Evolutionary conservation across 2,329 filamentous ascomycete species (phyloP).

Genomic region (Aspergillus calidoustus): DNA sequence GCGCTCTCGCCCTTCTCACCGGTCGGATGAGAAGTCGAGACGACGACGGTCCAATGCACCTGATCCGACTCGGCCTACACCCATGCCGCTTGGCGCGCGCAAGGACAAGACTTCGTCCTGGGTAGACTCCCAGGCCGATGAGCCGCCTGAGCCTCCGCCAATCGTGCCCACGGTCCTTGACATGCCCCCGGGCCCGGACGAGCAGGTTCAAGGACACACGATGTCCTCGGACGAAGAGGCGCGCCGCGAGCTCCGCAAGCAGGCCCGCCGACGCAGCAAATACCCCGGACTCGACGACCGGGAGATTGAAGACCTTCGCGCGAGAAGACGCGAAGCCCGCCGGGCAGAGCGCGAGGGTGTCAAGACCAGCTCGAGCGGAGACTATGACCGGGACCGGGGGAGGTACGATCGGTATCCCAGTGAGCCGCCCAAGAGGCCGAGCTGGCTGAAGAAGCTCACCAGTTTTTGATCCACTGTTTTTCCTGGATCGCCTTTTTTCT

Average conservation of each 20-base stretch:
- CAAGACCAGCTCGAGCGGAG: slow-evolving; percentile 48
- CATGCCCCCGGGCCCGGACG: slow-evolving; percentile 36
- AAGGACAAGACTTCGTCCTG: slow-evolving; percentile 56
- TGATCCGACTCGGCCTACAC: slow-evolving; percentile 29
- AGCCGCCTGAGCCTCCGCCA: slow-evolving; percentile 54
- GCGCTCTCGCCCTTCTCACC: slow-evolving; percentile 36
- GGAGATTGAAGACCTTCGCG: slow-evolving; percentile 44
- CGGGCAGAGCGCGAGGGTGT: slow-evolving; percentile 37
- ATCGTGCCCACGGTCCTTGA: slow-evolving; percentile 53
- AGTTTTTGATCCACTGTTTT: slow-evolving; percentile 30
- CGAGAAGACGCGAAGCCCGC: slow-evolving; percentile 36
- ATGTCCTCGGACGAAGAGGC: slow-evolving; percentile 51
- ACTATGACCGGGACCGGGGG: slow-evolving; percentile 43
- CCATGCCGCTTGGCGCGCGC: slow-evolving; percentile 41
- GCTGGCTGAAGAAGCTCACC: slow-evolving; percentile 51
- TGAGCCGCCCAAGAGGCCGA: slow-evolving; percentile 37
- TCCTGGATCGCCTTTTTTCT: slow-evolving; percentile 1
- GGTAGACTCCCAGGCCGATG: slow-evolving; percentile 53
- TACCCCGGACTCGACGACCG: slow-evolving; percentile 46
- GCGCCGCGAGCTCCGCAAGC: slow-evolving; percentile 42
- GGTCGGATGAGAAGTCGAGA: slow-evolving; percentile 35
- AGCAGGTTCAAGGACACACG: slow-evolving; percentile 37
- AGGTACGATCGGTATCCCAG: slow-evolving; percentile 35
- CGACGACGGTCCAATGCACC: slow-evolving; percentile 43
- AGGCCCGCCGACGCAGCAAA: slow-evolving; percentile 45